Conservation (phyloP, 495 filamentous ascomycete species). For the Bombardia bombarda region DNA sequence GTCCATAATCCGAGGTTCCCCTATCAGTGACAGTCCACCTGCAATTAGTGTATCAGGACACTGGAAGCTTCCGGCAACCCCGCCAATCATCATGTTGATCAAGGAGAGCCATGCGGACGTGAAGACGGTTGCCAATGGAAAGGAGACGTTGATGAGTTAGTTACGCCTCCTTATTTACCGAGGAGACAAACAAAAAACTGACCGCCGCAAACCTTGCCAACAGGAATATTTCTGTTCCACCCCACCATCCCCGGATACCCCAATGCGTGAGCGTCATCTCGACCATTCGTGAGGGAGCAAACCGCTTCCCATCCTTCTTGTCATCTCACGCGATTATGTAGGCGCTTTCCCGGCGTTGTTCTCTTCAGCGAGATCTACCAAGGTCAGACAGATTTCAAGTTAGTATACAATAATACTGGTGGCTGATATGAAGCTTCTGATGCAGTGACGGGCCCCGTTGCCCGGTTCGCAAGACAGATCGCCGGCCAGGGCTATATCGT, state of each 20-base stretch:
- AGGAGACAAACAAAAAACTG: not conserved
- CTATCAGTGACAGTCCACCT: too few relatives aligned
- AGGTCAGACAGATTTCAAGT: slow-evolving; percentile 41
- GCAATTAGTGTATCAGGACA: too few relatives aligned
- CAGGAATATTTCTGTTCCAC: slow-evolving; percentile 85
- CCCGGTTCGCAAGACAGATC: slow-evolving; percentile 86
- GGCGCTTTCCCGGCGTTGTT: slow-evolving; percentile 80
- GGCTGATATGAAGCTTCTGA: not conserved
- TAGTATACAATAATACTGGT: not conserved
- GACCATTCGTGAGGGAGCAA: too few relatives aligned
- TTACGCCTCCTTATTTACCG: not conserved
- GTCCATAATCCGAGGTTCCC: too few relatives aligned
- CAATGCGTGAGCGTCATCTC: slow-evolving; percentile 47
- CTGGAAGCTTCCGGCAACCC: too few relatives aligned
- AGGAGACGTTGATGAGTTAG: slow-evolving; percentile 40
- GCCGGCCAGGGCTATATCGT: slow-evolving; percentile 91
- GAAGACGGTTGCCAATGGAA: slow-evolving; percentile 33
- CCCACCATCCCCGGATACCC: slow-evolving; percentile 78
- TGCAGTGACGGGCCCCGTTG: slow-evolving; percentile 83
- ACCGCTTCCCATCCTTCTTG: not conserved
- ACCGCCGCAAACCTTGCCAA: not conserved
- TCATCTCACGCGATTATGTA: slow-evolving; percentile 18
- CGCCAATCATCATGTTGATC: slow-evolving; percentile 33
- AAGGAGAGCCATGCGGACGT: slow-evolving; percentile 38
- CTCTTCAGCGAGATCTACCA: slow-evolving; percentile 96